Conservation (phyloP, 768 basidiomycete species). For the Trametopsis cervina region DNA sequence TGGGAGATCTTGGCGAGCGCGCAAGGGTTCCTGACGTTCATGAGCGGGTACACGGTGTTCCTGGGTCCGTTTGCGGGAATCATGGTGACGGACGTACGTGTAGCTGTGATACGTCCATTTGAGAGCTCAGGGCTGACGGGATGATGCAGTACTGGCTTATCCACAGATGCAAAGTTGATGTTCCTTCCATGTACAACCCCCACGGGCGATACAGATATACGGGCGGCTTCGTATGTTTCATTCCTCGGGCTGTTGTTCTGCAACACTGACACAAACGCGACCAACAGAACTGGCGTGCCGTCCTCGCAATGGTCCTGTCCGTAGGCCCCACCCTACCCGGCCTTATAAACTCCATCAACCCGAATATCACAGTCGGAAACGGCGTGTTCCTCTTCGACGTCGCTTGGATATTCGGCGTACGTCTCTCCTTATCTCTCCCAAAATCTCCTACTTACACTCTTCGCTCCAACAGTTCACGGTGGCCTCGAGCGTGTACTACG, state of each 20-base stretch:
- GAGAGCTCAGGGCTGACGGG: neutral
- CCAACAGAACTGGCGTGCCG: slow-evolving; percentile 80
- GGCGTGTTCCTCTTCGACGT: slow-evolving; percentile 56
- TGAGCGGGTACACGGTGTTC: slow-evolving; percentile 82
- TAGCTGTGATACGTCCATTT: neutral
- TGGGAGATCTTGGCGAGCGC: slow-evolving; percentile 78
- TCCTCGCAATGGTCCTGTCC: slow-evolving; percentile 57
- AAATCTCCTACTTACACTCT: neutral
- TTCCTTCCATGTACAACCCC: slow-evolving; percentile 80
- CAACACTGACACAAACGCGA: neutral
- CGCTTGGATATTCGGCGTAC: slow-evolving; percentile 70
- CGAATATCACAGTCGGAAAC: slow-evolving; percentile 53
- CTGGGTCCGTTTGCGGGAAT: slow-evolving; percentile 82
- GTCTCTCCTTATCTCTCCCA: neutral
- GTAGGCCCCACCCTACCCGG: slow-evolving; percentile 73
- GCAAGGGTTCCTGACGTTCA: slow-evolving; percentile 65
- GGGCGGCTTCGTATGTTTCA: slow-evolving; percentile 54
- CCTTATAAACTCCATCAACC: slow-evolving; percentile 67
- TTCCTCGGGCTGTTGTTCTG: neutral
- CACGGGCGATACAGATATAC: slow-evolving; percentile 75
- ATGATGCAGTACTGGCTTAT: slow-evolving; percentile 68
- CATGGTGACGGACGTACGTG: slow-evolving; percentile 49
- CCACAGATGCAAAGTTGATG: slow-evolving; percentile 64
- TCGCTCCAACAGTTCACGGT: slow-evolving; percentile 24
- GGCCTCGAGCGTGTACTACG: slow-evolving; percentile 27